Percentiles rank a stretch among this genome's conserved stretches.
These are phyloP conservation scores for Acmispon strigosus DNA, from an alignment of 306 rosid genomes.

Conservation along the genomic window DNA sequence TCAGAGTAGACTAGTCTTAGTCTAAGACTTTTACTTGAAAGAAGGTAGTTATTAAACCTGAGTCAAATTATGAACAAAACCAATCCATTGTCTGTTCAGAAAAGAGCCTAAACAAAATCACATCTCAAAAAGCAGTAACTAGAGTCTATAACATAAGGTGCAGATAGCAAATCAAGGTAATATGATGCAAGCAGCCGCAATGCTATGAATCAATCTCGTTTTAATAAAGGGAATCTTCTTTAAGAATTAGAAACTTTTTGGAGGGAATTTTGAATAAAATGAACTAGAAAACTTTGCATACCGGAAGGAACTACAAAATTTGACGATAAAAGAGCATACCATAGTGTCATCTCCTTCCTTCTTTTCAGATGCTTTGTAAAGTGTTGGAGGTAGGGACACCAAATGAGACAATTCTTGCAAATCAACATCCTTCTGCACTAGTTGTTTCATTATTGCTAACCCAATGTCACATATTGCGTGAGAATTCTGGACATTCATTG, in stretches of 20 bases:
- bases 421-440: constrained; percentile 58
- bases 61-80: constrained; percentile 1
- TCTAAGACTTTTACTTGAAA: not conserved
- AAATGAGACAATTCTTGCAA: constrained; percentile 42
- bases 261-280: not conserved
- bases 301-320: not conserved
- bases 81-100: constrained; percentile 9
- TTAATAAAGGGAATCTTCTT: not conserved
- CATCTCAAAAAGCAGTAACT: not conserved
- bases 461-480: constrained; percentile 93
- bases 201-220: not conserved
- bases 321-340: constrained; percentile 42
- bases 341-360: constrained; percentile 60
- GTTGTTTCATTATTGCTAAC: constrained; percentile 60
- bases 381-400: constrained; percentile 59
- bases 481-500: constrained; percentile 59
- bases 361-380: constrained; percentile 66
- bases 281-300: not conserved
- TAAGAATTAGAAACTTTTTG: constrained; percentile 9
- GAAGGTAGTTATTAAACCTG: not conserved
- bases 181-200: not conserved
- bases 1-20: not conserved
- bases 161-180: not conserved
- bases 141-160: not conserved
- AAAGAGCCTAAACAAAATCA: constrained; percentile 8